A percentile compares a stretch with the other conserved stretches of the same genome.
Conservation (phyloP, 441 rosid genomes). For the Pelargonium myrrhifolium region DNA sequence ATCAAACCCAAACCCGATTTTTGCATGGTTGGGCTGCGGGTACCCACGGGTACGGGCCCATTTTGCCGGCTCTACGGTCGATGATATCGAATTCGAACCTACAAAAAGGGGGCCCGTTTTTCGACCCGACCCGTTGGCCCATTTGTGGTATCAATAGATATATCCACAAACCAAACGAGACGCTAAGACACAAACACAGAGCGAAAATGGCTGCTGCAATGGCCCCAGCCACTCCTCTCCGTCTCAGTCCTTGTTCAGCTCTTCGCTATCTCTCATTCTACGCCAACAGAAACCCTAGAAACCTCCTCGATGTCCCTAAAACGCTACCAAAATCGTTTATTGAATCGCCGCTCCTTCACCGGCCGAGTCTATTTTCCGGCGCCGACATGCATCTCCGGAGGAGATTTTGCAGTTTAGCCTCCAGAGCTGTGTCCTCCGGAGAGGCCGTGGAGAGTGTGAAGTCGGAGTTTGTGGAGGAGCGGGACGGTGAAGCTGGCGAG, state of each 20-base stretch:
- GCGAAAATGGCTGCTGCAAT: conserved; percentile 30
- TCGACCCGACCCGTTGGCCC: no score
- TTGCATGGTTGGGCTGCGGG: no score
- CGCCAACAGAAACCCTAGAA: not conserved
- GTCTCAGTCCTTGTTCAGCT: conserved; percentile 31
- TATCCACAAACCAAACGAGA: no score
- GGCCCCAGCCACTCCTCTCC: conserved; percentile 38
- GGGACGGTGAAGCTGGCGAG: conserved; percentile 17
- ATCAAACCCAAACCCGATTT: no score
- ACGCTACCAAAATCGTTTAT: conserved; percentile 12
- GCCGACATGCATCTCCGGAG: conserved; percentile 22
- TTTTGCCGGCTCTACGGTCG: no score
- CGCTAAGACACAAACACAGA: not conserved
- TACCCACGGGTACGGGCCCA: no score
- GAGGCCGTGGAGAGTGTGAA: conserved; percentile 6
- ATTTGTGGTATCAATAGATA: no score
- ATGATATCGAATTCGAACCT: no score
- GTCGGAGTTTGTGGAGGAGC: conserved; percentile 14
- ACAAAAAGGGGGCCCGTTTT: no score
- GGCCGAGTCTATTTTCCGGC: conserved; percentile 2
- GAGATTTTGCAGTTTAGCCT: conserved; percentile 28
- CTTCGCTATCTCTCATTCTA: conserved; percentile 38
- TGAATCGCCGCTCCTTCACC: conserved; percentile 20
- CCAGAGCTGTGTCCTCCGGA: conserved; percentile 35
- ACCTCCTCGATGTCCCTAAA: conserved; percentile 12